phyloP scores from a whole-genome alignment of 2,329 filamentous ascomycete genomes.

The Fusarium sp. region DNA sequence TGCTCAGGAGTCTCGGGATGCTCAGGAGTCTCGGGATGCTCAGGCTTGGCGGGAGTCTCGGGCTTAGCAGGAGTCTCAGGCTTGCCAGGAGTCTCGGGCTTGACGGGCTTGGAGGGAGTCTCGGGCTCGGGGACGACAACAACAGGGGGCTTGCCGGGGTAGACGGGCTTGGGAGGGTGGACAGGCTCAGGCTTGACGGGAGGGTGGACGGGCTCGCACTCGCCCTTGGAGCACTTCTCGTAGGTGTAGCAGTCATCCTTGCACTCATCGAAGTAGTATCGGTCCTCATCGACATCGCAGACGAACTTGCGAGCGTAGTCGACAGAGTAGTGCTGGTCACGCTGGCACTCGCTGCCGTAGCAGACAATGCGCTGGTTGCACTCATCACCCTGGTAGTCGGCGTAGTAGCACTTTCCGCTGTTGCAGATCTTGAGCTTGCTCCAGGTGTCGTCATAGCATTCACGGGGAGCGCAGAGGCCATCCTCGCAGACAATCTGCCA shows the following conservation, averaged over 20 bases:
- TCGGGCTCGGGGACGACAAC: slow-evolving; percentile 23
- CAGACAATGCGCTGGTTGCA: slow-evolving; percentile 53
- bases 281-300: slow-evolving; percentile 45
- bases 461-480: slow-evolving; percentile 48
- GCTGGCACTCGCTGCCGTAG: slow-evolving; percentile 48
- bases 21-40: not conserved
- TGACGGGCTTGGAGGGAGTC: not conserved
- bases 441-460: slow-evolving; percentile 44
- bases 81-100: not conserved
- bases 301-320: slow-evolving; percentile 49
- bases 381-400: slow-evolving; percentile 46
- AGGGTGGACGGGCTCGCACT: slow-evolving; percentile 42
- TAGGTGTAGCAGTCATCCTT: slow-evolving; percentile 47
- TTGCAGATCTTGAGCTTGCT: slow-evolving; percentile 51
- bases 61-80: not conserved
- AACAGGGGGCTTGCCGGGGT: slow-evolving; percentile 16
- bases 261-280: slow-evolving; percentile 49
- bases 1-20: not conserved
- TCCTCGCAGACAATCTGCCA: slow-evolving; percentile 51
- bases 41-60: not conserved
- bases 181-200: slow-evolving; percentile 10
- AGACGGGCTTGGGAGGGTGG: slow-evolving; percentile 12
- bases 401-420: slow-evolving; percentile 46
- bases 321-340: slow-evolving; percentile 44
- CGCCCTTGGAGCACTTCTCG: slow-evolving; percentile 41